These are phyloP conservation scores for Fusarium armeniacum DNA, from an alignment of 2,329 filamentous ascomycete genomes.

Conservation along the genomic window DNA sequence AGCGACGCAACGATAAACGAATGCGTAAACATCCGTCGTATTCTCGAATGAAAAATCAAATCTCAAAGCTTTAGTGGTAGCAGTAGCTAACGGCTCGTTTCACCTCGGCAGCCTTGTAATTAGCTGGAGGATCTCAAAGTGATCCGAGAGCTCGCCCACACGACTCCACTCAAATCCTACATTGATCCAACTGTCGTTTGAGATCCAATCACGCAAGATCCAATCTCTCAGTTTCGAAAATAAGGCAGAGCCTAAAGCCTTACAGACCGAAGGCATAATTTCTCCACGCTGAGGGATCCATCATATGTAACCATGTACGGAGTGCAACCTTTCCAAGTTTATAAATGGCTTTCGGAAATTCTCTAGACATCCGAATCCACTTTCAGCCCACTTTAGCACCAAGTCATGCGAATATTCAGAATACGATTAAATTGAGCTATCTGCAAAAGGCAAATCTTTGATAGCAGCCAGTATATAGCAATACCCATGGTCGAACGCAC, in stretches of 20 bases:
- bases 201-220: background rate
- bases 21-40: no score
- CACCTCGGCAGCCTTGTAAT: background rate
- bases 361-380: background rate
- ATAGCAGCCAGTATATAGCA: no score
- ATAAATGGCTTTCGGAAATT: background rate
- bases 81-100: background rate
- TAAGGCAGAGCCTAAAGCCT: background rate
- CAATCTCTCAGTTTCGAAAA: background rate
- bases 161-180: background rate
- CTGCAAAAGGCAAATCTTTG: accelerated
- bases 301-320: background rate
- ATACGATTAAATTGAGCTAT: background rate
- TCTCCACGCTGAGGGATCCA: background rate
- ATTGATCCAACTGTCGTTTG: background rate
- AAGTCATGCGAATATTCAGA: background rate
- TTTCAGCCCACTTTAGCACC: background rate
- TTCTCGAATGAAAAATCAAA: background rate
- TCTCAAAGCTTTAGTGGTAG: accelerated
- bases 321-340: no score
- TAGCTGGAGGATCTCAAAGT: background rate
- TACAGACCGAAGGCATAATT: background rate
- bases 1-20: no score
- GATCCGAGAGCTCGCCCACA: background rate
- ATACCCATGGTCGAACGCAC: no score